A percentile compares a stretch with the other conserved stretches of the same genome.
Evolutionary conservation across 305 asterid species (phyloP).

Genomic region (Nicotiana rustica): DNA sequence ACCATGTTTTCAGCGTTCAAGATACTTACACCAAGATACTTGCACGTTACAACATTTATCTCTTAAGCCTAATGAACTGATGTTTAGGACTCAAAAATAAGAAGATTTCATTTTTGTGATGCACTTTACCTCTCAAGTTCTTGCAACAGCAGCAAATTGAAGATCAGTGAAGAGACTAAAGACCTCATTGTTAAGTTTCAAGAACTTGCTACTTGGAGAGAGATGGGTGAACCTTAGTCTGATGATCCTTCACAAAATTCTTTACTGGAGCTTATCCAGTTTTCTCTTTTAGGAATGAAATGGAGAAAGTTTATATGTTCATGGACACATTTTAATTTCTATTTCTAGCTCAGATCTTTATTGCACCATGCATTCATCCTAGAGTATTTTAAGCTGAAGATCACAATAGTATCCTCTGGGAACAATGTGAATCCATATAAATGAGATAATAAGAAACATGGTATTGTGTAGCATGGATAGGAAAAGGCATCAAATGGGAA

Average conservation of each 20-base stretch:
- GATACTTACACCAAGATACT: too few species aligned
- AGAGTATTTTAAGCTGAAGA: neutral
- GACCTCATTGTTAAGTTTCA: slow-evolving; percentile 31
- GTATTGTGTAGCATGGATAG: neutral
- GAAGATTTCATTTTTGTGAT: neutral
- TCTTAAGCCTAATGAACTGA: neutral
- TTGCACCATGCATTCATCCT: neutral
- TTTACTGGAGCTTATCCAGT: neutral
- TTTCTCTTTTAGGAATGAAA: neutral
- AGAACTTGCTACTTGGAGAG: neutral
- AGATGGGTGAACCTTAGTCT: slow-evolving; percentile 19
- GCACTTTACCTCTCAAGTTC: slow-evolving; percentile 26
- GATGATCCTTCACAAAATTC: slow-evolving; percentile 5
- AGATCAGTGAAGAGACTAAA: neutral
- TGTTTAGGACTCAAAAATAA: slow-evolving; percentile 21
- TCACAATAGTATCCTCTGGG: neutral
- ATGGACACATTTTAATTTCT: neutral
- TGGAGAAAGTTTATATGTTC: neutral
- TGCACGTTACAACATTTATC: too few species aligned
- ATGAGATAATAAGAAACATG: neutral
- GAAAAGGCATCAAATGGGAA: neutral
- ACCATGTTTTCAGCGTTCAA: too few species aligned
- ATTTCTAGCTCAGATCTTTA: neutral
- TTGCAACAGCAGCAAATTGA: neutral
- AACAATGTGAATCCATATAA: neutral